These are phyloP conservation scores for Kazachstania sp. DNA, from an alignment of 1,139 yeast genomes.

Conservation along the genomic window DNA sequence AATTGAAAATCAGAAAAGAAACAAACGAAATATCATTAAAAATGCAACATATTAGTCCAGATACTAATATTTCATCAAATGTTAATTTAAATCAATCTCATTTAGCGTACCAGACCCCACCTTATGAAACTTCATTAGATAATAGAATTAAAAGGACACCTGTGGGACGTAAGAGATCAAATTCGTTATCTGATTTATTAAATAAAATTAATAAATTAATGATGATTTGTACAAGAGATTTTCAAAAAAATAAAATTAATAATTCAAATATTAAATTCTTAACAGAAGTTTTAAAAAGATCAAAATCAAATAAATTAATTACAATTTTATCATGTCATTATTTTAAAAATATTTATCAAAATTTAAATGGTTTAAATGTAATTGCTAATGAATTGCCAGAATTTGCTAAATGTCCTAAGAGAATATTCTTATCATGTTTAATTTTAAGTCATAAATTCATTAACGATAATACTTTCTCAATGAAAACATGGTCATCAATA, in stretches of 20 bases:
- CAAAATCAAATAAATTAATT: constrained; percentile 21
- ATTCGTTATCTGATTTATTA: constrained; percentile 6
- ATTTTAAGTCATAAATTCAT: constrained; percentile 28
- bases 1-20: too few species aligned
- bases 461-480: constrained; percentile 27
- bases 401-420: constrained; percentile 26
- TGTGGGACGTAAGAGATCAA: not conserved
- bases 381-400: constrained; percentile 15
- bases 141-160: not conserved
- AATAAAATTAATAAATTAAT: constrained; percentile 9
- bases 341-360: constrained; percentile 17
- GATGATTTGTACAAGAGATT: constrained; percentile 6
- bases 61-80: not conserved
- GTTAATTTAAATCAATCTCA: constrained; percentile 1
- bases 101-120: constrained; percentile 22
- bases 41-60: constrained; percentile 3
- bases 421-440: constrained; percentile 24
- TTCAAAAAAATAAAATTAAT: not conserved
- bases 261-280: constrained; percentile 13
- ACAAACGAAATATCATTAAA: not conserved
- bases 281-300: constrained; percentile 24
- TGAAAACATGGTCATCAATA: constrained; percentile 28
- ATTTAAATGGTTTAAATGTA: not conserved
- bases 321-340: constrained; percentile 22
- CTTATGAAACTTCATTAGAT: constrained; percentile 9